Evolutionary conservation across 352 stramenopile genomes (phyloP), one percentile per base, ranked within the genome.

Genomic region (Globisporangium cystogenes): DNA sequence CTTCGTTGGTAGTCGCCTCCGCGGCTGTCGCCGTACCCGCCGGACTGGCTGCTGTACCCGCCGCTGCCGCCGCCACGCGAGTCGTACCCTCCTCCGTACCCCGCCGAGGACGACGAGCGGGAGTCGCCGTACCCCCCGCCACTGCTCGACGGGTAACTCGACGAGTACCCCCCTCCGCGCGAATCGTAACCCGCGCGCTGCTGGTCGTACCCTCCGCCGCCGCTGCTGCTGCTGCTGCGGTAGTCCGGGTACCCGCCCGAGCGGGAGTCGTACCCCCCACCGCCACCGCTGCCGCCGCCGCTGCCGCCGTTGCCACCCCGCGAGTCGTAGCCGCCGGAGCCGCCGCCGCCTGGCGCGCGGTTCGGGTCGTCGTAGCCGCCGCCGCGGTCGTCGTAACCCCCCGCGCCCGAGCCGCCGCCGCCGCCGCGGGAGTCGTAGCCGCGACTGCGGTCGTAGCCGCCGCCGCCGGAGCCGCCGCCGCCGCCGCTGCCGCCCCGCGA

Each of bases 91-190:
- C 62, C 50, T 4, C 62, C 51, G 35, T 56, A 57, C 20, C 49
- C 50, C 20, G 52, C 47, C 26, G 59, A 63, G 27, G 66, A 69
- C 33, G 59, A 59, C 23, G 66, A 69, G 42, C 52, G 4, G 44
- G 55, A 11, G 48, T 59, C 48, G 8, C 54, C 52, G 29, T 75
- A 74, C 1, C 69, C 64, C 20, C 69, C 56, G 39, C 47, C 53
- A 14, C 68, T 49, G 46, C 50, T 65, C 36, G 44, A n/a, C 16
- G 37, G 44, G 5, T 37, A 23, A 31, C 15, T 37, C 7, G 44
- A 23, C 11, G 44, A 42, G 36, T 42, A 42, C 15, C 52, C 33
- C 33, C 33, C 51, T 12, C 50, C 45, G 31, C 61, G 49, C 21
- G 48, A 59, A 27, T 70, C 57, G 59, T 70, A 63, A n/a, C 56